Conservation (phyloP, 768 basidiomycete species). For the Leccinellum albellum region DNA sequence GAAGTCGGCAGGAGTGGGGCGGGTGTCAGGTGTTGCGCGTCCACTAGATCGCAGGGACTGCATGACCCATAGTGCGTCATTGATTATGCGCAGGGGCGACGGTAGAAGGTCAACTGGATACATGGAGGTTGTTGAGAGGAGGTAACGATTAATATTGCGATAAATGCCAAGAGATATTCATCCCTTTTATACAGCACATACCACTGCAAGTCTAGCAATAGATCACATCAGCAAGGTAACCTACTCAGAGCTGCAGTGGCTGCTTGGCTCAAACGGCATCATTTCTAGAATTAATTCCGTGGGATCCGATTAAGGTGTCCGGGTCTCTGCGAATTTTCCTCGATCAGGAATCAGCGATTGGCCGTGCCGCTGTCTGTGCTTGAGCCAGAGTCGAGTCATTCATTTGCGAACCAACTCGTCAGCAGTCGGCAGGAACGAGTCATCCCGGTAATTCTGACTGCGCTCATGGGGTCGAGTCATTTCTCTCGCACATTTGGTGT, state of each 20-base stretch:
- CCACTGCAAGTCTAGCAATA: constrained; percentile 28
- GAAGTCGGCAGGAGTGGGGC: constrained; percentile 43
- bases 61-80: constrained; percentile 44
- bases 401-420: constrained; percentile 13
- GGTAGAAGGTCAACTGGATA: constrained; percentile 42
- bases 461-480: constrained; percentile 13
- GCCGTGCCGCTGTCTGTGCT: constrained; percentile 23
- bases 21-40: constrained; percentile 28
- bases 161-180: not conserved
- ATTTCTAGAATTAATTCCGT: constrained; percentile 22
- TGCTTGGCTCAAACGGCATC: constrained; percentile 30
- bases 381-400: constrained; percentile 13
- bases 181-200: constrained; percentile 31
- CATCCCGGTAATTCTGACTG: constrained; percentile 5
- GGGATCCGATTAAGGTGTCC: constrained; percentile 19
- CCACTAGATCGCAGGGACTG: constrained; percentile 39
- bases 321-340: constrained; percentile 1
- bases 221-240: constrained; percentile 32
- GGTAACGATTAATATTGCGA: constrained; percentile 4
- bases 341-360: constrained; percentile 21
- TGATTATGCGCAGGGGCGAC: constrained; percentile 49
- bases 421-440: constrained; percentile 24
- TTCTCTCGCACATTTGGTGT: constrained; percentile 6
- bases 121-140: constrained; percentile 18
- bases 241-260: constrained; percentile 32